Percentiles rank a stretch among this genome's conserved stretches.
phyloP scores from a whole-genome alignment of 768 basidiomycete species.

The Coprinellus aureogranulatus region DNA sequence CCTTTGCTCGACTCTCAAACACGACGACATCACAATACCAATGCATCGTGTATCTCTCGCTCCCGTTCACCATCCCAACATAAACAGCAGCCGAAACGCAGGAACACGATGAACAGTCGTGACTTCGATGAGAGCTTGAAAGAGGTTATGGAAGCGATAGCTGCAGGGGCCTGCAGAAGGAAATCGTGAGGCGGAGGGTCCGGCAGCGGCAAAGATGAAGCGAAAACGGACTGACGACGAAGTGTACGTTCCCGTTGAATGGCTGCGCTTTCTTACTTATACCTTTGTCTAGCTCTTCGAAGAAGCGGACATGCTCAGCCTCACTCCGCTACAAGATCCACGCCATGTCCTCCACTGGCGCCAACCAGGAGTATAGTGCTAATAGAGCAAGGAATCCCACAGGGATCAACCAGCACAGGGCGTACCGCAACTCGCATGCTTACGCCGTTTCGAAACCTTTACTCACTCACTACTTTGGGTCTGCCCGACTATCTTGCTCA shows the following conservation, averaged over 20 bases:
- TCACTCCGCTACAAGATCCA: slow-evolving; percentile 64
- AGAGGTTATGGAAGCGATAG: slow-evolving; percentile 71
- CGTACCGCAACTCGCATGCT: slow-evolving; percentile 77
- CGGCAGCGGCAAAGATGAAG: slow-evolving; percentile 40
- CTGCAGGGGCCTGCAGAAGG: slow-evolving; percentile 61
- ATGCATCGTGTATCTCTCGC: slow-evolving; percentile 63
- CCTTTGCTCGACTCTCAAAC: slow-evolving; percentile 56
- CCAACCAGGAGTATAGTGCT: slow-evolving; percentile 40
- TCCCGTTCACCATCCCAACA: slow-evolving; percentile 67
- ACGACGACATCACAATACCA: slow-evolving; percentile 54
- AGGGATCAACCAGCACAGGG: slow-evolving; percentile 43
- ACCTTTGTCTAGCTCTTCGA: slow-evolving; percentile 24
- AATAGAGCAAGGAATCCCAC: slow-evolving; percentile 47
- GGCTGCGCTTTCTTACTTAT: no score
- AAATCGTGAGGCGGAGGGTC: no score
- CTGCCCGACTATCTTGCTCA: slow-evolving; percentile 92
- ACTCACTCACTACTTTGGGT: slow-evolving; percentile 83
- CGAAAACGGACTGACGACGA: slow-evolving; percentile 78
- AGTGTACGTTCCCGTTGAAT: no score
- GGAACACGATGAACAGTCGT: slow-evolving; percentile 97
- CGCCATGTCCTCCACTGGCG: slow-evolving; percentile 20
- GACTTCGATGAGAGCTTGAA: slow-evolving; percentile 88
- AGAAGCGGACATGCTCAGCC: slow-evolving; percentile 76
- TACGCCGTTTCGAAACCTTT: slow-evolving; percentile 76
- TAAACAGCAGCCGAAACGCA: slow-evolving; percentile 75